Base-by-base conservation (phyloP, 768 basidiomycete genomes). In the Mycena venus region DNA sequence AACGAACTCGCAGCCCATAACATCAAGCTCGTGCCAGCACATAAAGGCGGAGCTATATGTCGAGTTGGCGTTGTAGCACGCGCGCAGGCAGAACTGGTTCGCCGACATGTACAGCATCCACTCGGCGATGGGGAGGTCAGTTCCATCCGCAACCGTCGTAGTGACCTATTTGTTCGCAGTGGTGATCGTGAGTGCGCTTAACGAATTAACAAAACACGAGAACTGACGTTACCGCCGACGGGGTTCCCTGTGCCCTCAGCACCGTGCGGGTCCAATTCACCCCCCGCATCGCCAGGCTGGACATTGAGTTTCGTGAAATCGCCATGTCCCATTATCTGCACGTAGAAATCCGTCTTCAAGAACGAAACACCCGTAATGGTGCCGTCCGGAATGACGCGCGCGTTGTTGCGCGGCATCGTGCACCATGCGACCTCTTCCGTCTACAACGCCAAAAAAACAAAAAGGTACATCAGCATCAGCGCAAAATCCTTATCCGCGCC, bases 21-120 rank as follows among this genome's bases (percentile, higher is more conserved):
- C 82, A 68, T 88, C 87, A 27, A 88, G 83, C 72, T 87, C 83
- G 73, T 88, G 87, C 84, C 84, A 84, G 72, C 86, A 88, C 87
- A 88, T 88, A 53, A 77, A 77, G 0, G 82, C 84, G 7, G 86
- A 83, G 49, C 78, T 82, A 76, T 86, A 88, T 0, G 87, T 87
- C n/a, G 83, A 79, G 77, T 88, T 87, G 44, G 85, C 86, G 68
- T 82, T 83, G 1, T 83, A 86, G 79, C 86, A 88, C 5, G 86
- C 83, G 58, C 87, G 85, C 56, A 88, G 61, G 71, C 86, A 87
- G 75, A 87, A 86, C 77, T 85, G 83, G 58, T 81, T 79, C 62
- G 80, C 85, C 4, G 61, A 65, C 27, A 76, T 76, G 59, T 70
- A 76, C 82, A 61, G 83, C 86, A 88, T 87, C 87, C 87, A 88